Evolutionary conservation across 306 rosid genomes (phyloP), one percentile per base, ranked within the genome.

Genomic region (Cicer judaicum): DNA sequence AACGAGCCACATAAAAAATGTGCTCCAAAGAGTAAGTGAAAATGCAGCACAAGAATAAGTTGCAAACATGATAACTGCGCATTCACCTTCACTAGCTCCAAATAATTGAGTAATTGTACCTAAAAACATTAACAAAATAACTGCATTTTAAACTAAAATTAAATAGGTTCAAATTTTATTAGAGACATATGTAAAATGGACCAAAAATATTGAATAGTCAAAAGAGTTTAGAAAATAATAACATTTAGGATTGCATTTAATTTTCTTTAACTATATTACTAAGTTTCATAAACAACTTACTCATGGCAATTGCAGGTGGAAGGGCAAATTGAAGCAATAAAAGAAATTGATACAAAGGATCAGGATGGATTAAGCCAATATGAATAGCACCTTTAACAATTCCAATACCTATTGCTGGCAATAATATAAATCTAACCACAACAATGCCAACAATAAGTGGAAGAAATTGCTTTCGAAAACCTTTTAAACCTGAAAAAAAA

Each of bases 281-380:
- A 53, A 10, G 18, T 21, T 53, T 42, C 40, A 46, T 46, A 38
- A 16, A 36, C 5, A 36, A 68, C 79, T 83, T 73, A 84, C 83
- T 77, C 8, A 80, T 29, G 50, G 74, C 4, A 5, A 69, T 18
- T 12, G 87, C 87, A 68, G 87, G 85, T 38, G 85, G 87, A 53
- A 84, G 47, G 24, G 85, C 80, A 48, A 21, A 80, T n/a, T 80
- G 87, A 73, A 84, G 80, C 10, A 84, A 72, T 12, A 84, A 64
- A 68, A 77, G 54, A 54, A 84, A 84, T 11, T 84, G 52, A 73
- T 84, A 80, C 9, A 84, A 68, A 5, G 87, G 87, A 62, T 80
- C 85, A 38, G 52, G 38, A 36, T 73, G 84, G 52, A 84, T 73
- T 74, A 73, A 73, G 0, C 87, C 80, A n/a, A 84, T 54, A 55